phyloP scores from a whole-genome alignment of 2,329 filamentous ascomycete species.

The Xylariales sp. region DNA sequence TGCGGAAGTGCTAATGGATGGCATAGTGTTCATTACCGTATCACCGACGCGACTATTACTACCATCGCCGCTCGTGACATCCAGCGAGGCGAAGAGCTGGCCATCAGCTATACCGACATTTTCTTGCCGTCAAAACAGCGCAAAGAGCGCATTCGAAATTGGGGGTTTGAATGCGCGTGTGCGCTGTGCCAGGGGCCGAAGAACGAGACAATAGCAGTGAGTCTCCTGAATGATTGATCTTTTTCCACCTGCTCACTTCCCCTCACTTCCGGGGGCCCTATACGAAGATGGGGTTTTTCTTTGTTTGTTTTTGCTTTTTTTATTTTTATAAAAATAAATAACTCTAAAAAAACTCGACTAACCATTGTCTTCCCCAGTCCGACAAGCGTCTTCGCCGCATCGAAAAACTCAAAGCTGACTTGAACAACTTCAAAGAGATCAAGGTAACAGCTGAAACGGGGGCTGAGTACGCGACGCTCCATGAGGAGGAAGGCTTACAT shows the following conservation, averaged over 20 bases:
- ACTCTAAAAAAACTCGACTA: not conserved
- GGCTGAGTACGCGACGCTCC: slow-evolving; percentile 48
- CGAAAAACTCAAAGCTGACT: slow-evolving; percentile 43
- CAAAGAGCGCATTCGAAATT: slow-evolving; percentile 47
- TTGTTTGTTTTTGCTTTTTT: too few relatives aligned
- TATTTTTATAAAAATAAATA: too few relatives aligned
- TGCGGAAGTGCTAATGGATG: slow-evolving; percentile 11
- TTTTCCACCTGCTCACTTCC: not conserved
- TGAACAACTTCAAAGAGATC: slow-evolving; percentile 40
- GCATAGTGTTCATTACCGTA: slow-evolving; percentile 51
- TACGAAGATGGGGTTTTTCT: too few relatives aligned
- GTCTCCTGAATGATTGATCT: not conserved
- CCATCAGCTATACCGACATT: slow-evolving; percentile 53
- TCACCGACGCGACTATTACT: slow-evolving; percentile 52
- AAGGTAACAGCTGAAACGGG: slow-evolving; percentile 48
- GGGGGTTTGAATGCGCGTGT: slow-evolving; percentile 55
- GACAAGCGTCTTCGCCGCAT: slow-evolving; percentile 51
- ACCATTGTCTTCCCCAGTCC: slow-evolving; percentile 39
- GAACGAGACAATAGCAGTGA: slow-evolving; percentile 33
- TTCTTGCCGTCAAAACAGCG: slow-evolving; percentile 46
- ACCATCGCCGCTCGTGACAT: slow-evolving; percentile 54
- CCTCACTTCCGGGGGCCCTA: not conserved
- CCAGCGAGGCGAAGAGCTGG: slow-evolving; percentile 52
- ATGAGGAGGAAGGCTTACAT: slow-evolving; percentile 50
- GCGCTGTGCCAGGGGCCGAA: slow-evolving; percentile 44